phyloP scores from a whole-genome alignment of 306 rosid species.

The Begonia loranthoides region DNA sequence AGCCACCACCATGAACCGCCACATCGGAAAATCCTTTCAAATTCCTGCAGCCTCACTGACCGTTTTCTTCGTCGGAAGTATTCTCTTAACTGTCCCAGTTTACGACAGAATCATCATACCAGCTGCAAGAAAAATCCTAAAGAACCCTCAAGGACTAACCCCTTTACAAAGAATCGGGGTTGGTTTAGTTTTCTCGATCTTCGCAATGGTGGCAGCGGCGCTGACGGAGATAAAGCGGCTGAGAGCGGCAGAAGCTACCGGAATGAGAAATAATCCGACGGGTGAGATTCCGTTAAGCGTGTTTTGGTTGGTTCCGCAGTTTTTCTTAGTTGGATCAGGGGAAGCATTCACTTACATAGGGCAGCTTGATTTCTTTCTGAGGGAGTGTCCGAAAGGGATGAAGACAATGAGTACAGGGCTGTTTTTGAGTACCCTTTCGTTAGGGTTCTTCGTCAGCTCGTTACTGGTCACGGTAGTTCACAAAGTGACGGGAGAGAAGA shows the following conservation, averaged over 20 bases:
- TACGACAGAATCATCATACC: slow-evolving; percentile 58
- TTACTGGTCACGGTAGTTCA: slow-evolving; percentile 57
- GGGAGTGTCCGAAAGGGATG: slow-evolving; percentile 97
- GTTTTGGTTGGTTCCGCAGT: slow-evolving; percentile 78
- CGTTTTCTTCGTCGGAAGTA: slow-evolving; percentile 66
- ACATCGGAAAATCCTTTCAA: slow-evolving; percentile 48
- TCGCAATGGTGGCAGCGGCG: slow-evolving; percentile 14
- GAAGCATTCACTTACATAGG: slow-evolving; percentile 88
- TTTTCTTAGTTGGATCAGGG: slow-evolving; percentile 68
- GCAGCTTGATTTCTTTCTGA: slow-evolving; percentile 65
- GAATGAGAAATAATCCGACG: neutral
- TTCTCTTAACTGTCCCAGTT: slow-evolving; percentile 62
- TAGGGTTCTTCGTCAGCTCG: slow-evolving; percentile 78
- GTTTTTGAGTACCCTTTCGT: slow-evolving; percentile 68
- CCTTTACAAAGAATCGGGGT: slow-evolving; percentile 11
- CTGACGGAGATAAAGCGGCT: slow-evolving; percentile 7
- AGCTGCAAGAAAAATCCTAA: neutral
- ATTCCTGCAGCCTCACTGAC: slow-evolving; percentile 78
- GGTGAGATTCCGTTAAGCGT: slow-evolving; percentile 23
- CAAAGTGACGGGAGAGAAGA: slow-evolving; percentile 32
- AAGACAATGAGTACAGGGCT: slow-evolving; percentile 92
- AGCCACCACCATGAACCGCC: slow-evolving; percentile 78
- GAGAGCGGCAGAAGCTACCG: neutral
- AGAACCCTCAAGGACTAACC: slow-evolving; percentile 13
- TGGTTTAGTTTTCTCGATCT: slow-evolving; percentile 6